Base-by-base conservation (phyloP, 495 filamentous ascomycete species). In the Durotheca rogersii region DNA sequence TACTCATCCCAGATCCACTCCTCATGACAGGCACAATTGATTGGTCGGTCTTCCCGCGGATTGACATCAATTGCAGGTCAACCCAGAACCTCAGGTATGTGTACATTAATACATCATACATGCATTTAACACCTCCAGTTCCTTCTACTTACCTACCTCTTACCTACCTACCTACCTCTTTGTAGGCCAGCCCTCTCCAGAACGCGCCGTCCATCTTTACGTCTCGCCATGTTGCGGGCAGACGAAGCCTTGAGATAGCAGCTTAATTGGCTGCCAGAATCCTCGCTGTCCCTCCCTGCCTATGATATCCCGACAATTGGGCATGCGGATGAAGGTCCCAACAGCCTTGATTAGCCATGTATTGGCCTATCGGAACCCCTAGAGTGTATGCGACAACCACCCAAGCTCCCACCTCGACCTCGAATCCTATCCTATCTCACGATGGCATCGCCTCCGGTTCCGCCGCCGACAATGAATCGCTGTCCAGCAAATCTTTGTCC, bases 321-420 rank as follows among this genome's bases (percentile, higher is more conserved):
- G 36, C 27, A 57, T 23, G 21, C 62, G 53, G 48, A 65, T 65
- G 61, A 53, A 59, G 60, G 60, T 60, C 53, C 47, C 46, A 45
- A 27, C 39, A 35, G 56, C 51, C 56, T 53, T 20, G 51, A 53
- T 57, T 59, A 81, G 79, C 79, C 78, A 96, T 96, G 91, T 96
- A 96, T 79, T 96, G 92, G 92, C 92, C 92, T 60, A 78, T 93
- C 72, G 90, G 89, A 68, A 88, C 90, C 53, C 90, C 91, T 51
- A 79, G 84, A 70, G 86, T 95, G 63, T 94, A 92, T 79, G 86
- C 87, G 67, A 85, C 85, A 46, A 74, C 62, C 68, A 78, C 62
- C 70, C 85, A 79, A 70, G 74, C 78, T 57, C 75, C 77, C 38
- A 61, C 67, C 58, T 69, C 64, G 44, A 43, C 53, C n/a, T n/a